Conservation (phyloP, 78 protist genomes). For the Tieghemostelium lacteum region DNA sequence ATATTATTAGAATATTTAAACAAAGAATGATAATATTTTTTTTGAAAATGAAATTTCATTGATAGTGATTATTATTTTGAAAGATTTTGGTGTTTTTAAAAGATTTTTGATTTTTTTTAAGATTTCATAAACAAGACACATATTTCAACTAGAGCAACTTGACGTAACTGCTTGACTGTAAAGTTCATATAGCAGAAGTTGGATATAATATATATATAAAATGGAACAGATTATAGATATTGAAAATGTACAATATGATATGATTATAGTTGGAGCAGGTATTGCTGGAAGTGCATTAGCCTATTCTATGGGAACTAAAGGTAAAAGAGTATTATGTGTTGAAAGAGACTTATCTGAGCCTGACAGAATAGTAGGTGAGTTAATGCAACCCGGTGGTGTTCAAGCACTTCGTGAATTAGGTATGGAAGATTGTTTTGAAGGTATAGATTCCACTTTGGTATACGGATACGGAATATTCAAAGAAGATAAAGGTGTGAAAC, state of each 20-base stretch:
- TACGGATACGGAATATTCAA: slow-evolving; percentile 78
- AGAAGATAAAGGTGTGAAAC: slow-evolving; percentile 1
- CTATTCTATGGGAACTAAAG: slow-evolving; percentile 70
- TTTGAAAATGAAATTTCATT: no score
- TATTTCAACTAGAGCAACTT: no score
- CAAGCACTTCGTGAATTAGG: slow-evolving; percentile 73
- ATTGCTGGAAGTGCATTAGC: slow-evolving; percentile 86
- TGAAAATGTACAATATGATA: slow-evolving; percentile 57
- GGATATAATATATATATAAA: no score
- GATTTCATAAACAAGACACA: no score
- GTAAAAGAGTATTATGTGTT: slow-evolving; percentile 72
- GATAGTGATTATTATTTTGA: no score
- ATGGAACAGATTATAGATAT: neutral
- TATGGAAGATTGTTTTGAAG: slow-evolving; percentile 79
- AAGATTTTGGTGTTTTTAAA: no score
- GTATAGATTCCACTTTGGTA: slow-evolving; percentile 80
- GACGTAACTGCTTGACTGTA: no score
- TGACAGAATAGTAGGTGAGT: slow-evolving; percentile 91
- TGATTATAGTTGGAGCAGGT: slow-evolving; percentile 88
- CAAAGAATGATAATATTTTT: no score
- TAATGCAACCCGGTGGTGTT: slow-evolving; percentile 94
- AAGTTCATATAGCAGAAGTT: no score
- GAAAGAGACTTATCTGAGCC: slow-evolving; percentile 87
- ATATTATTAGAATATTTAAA: no score
- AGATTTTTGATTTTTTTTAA: no score